Base-by-base conservation (phyloP, 345 rosid genomes). In the Trapa incisa region DNA sequence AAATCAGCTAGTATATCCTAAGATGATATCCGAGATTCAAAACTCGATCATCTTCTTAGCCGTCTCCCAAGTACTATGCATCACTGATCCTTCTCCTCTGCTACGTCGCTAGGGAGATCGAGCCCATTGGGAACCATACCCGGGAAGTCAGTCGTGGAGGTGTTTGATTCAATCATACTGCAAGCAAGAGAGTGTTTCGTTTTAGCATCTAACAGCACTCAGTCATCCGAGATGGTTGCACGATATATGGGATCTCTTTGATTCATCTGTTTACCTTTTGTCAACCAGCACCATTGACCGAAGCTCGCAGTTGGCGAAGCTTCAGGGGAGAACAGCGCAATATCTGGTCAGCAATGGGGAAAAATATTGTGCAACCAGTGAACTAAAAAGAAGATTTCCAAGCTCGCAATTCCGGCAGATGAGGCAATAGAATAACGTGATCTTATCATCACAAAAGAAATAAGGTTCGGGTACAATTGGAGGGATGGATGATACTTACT, bases 271-370 rank as follows among this genome's bases (percentile, higher is more conserved):
- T 74, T 36, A 83, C 82, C 83, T 81, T 66, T 43, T 71, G 17
- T 82, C 81, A 2, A 78, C 73, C 4, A 85, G 67, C 67, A 80
- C 73, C 36, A 85, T 75, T 1, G 88, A 80, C 8, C 86, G 88
- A 56, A 83, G 69, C 62, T 87, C 89, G 57, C 93, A 85, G 61
- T 87, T 83, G 45, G 29, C 73, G 64, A 85, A 87, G 62, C 93
- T 87, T 70, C 58, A 58, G 37, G 42, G 4, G 6, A 6, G 42
- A 15, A 29, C 32, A 58, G 33, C 14, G 5, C 14, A 10, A 10
- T 2, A 32, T 39, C 42, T 6, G 6, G 42, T 39, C 6, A 39
- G 42, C 42, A 39, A 39, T 4, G 7, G 22, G 60, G 35, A 54
- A 54, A n/a, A 17, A 17, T n/a, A 13, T 48, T 4, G 22, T 9